Percentiles rank a stretch among this genome's conserved stretches.
These are phyloP conservation scores for Collybia sordida DNA, from an alignment of 768 basidiomycete species.

Conservation along the genomic window DNA sequence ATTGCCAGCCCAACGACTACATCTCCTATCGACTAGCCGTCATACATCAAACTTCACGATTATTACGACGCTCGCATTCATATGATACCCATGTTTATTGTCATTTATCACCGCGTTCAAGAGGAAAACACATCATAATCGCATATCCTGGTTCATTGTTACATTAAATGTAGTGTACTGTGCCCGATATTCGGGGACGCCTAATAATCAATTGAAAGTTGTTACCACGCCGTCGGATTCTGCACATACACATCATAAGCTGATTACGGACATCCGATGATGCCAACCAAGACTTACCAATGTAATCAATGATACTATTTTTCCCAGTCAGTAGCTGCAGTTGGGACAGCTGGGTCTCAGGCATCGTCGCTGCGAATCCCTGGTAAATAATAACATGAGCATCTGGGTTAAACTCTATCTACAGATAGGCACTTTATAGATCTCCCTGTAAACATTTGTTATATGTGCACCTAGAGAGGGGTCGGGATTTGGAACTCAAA, in stretches of 20 bases:
- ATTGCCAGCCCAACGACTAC: too few relatives aligned
- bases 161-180: too few relatives aligned
- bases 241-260: constrained; percentile 13
- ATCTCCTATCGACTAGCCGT: too few relatives aligned
- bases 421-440: constrained; percentile 34
- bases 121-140: too few relatives aligned
- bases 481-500: background rate
- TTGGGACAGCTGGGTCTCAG: constrained; percentile 23
- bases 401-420: background rate
- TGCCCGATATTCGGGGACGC: too few relatives aligned
- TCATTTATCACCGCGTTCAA: too few relatives aligned
- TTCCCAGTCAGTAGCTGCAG: constrained; percentile 28
- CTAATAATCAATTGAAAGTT: constrained; percentile 9
- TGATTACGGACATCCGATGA: background rate
- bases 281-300: constrained; percentile 32
- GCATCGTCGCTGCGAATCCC: constrained; percentile 29
- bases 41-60: too few relatives aligned
- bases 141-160: too few relatives aligned
- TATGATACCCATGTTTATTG: too few relatives aligned
- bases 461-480: constrained; percentile 41
- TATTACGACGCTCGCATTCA: too few relatives aligned
- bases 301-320: constrained; percentile 40
- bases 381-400: constrained; percentile 4
- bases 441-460: constrained; percentile 27
- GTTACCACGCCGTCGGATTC: constrained; percentile 44